Evolutionary conservation across 1,139 yeast species (phyloP).

Genomic region (Kodamaea ohmeri): DNA sequence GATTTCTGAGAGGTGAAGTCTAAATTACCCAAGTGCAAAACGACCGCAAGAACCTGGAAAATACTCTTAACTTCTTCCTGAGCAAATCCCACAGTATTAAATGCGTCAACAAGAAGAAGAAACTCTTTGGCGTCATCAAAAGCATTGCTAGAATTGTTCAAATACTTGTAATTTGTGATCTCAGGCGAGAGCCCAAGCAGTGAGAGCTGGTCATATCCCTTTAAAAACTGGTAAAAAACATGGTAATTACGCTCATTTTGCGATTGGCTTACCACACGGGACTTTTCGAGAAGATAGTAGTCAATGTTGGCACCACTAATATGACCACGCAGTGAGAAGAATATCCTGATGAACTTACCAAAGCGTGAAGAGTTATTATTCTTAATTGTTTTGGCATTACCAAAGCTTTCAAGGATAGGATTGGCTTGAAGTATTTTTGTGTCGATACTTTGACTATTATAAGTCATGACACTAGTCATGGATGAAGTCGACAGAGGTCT

Average conservation of each 20-base stretch:
- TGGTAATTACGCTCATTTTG: constrained; percentile 84
- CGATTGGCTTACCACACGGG: constrained; percentile 85
- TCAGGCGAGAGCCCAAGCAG: constrained; percentile 48
- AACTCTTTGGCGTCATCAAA: constrained; percentile 72
- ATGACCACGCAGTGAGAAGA: constrained; percentile 60
- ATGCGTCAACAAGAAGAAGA: constrained; percentile 56
- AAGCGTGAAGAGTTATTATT: constrained; percentile 95
- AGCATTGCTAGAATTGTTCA: constrained; percentile 62
- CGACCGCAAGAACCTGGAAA: constrained; percentile 67
- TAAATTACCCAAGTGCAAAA: constrained; percentile 83
- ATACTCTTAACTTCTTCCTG: constrained; percentile 55
- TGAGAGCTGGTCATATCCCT: constrained; percentile 58
- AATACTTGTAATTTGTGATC: constrained; percentile 52
- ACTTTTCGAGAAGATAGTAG: constrained; percentile 90
- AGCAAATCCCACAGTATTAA: constrained; percentile 70
- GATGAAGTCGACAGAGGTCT: constrained; percentile 10
- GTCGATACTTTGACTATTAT: constrained; percentile 50
- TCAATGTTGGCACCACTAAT: constrained; percentile 90
- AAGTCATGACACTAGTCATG: constrained; percentile 8
- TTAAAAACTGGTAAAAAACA: constrained; percentile 80
- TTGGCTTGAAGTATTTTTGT: constrained; percentile 88
- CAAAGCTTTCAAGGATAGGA: constrained; percentile 94
- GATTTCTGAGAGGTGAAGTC: constrained; percentile 68
- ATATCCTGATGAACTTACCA: constrained; percentile 92
- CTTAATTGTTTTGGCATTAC: constrained; percentile 93